Percentiles rank a stretch among this genome's conserved stretches.
Conservation (phyloP, 805 yeast genomes). For the Metschnikowia kunwiensis region DNA sequence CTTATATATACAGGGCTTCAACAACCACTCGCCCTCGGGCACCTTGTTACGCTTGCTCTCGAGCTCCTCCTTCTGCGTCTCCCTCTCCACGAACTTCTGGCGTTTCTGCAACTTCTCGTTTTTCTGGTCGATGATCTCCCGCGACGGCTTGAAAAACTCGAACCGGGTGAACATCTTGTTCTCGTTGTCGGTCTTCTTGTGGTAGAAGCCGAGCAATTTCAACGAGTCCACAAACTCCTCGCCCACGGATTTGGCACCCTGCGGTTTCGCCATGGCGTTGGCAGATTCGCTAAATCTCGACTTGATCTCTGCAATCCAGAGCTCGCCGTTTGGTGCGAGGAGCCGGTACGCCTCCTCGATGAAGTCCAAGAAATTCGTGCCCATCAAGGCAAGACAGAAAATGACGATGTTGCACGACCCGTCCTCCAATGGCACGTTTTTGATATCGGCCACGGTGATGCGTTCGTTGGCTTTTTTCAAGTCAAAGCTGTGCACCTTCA, state of each 20-base stretch:
- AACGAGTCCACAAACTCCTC: slow-evolving; percentile 78
- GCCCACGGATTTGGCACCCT: slow-evolving; percentile 44
- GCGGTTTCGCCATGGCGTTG: slow-evolving; percentile 28
- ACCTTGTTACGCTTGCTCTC: slow-evolving; percentile 48
- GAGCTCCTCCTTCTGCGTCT: slow-evolving; percentile 58
- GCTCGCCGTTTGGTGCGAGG: slow-evolving; percentile 84
- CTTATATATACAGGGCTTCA: slow-evolving; percentile 95
- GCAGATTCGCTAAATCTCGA: slow-evolving; percentile 72
- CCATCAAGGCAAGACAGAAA: slow-evolving; percentile 94
- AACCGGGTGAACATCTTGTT: slow-evolving; percentile 95
- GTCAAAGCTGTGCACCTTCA: slow-evolving; percentile 85
- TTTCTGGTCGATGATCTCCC: slow-evolving; percentile 61
- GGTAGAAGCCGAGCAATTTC: slow-evolving; percentile 79
- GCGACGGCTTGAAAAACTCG: slow-evolving; percentile 86
- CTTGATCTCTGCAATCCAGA: slow-evolving; percentile 97
- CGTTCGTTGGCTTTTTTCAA: slow-evolving; percentile 82
- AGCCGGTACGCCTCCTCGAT: slow-evolving; percentile 85
- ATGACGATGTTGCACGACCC: slow-evolving; percentile 82
- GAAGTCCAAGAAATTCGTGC: slow-evolving; percentile 92
- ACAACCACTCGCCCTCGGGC: slow-evolving; percentile 83
- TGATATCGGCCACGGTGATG: slow-evolving; percentile 95
- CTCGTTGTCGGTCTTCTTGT: slow-evolving; percentile 77
- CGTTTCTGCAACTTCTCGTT: slow-evolving; percentile 58
- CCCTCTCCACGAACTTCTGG: slow-evolving; percentile 68
- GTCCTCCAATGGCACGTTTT: slow-evolving; percentile 80